Base-by-base conservation (phyloP, 129 eudicot genomes). In the Tagetes erecta region DNA sequence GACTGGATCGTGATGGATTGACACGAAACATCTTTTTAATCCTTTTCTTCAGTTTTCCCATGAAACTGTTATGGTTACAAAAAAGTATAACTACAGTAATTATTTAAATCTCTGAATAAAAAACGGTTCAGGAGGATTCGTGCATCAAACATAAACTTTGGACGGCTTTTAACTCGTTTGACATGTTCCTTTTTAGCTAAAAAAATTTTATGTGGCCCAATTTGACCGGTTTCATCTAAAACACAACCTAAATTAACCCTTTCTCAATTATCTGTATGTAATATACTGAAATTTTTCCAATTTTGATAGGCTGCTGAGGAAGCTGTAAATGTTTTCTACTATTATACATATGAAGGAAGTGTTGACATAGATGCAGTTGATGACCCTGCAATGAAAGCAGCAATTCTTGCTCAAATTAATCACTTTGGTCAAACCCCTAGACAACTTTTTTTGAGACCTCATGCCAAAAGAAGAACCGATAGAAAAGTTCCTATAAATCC, bases 341-440 rank as follows among this genome's bases (percentile, higher is more conserved):
- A 94, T 67, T 94, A 91, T 55, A 94, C 97, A 45, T 94, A 94
- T 9, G 99, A 94, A 66, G 99, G 99, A 65, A 94, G 91, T 59
- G 97, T 94, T 49, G 99, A 94, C 76, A 94, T 94, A 49, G 97
- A 94, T 81, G 87, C 99, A 6, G 91, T 94, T 49, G 58, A 84
- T 5, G 99, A 94, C 78, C 97, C 99, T 41, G 91, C 96, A 27
- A 83, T 94, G 99, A 94, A 94, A 84, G 99, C 99, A 49, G 90
- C 97, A 12, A 94, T 94, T 76, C 89, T 94, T 14, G 97, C 99
- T 44, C 99, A 94, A 77, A 94, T 91, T 57, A 94, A 94, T 78
- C 96, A 94, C 87, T 94, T 94, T 55, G 99, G 99, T 34, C 99
- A 94, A 79, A 94, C 99, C 27, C 99, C 99, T 0, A 91, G 84